A percentile compares a stretch with the other conserved stretches of the same genome.
These are phyloP conservation scores for Yarrowia porcina DNA, from an alignment of 805 yeast species.

Conservation along the genomic window DNA sequence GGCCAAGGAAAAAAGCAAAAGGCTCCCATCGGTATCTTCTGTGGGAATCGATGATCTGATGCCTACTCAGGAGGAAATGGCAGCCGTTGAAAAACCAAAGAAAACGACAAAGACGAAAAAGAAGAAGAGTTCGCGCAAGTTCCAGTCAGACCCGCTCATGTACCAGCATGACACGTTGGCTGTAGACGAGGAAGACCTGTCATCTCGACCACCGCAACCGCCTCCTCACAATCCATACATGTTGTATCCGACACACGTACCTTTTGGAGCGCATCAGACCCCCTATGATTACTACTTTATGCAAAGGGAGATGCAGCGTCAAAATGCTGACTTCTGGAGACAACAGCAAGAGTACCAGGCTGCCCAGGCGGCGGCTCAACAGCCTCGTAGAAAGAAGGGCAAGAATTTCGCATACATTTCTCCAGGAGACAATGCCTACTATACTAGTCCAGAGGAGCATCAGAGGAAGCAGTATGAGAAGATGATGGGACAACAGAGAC, in stretches of 20 bases:
- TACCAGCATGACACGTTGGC: constrained; percentile 12
- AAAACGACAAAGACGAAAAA: background rate
- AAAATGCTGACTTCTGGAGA: background rate
- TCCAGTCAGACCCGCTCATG: constrained; percentile 9
- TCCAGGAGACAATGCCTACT: constrained; percentile 11
- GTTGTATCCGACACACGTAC: constrained; percentile 14
- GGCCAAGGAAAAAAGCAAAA: background rate
- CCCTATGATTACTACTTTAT: background rate
- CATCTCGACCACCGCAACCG: background rate
- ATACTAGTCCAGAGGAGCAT: constrained; percentile 11
- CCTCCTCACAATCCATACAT: constrained; percentile 17
- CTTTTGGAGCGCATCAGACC: constrained; percentile 4
- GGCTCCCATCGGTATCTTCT: background rate
- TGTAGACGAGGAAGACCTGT: background rate
- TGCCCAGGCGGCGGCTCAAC: background rate
- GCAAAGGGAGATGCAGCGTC: constrained; percentile 7
- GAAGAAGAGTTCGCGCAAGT: background rate
- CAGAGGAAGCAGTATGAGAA: constrained; percentile 11
- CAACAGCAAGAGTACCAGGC: background rate
- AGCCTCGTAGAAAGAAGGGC: background rate
- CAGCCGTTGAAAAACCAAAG: background rate
- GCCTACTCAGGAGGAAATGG: background rate
- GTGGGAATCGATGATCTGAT: background rate
- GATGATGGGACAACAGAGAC: background rate
- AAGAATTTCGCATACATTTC: constrained; percentile 18